phyloP scores from a whole-genome alignment of 1,284 basidiomycete genomes.

The Cutaneotrichosporon daszewskae region DNA sequence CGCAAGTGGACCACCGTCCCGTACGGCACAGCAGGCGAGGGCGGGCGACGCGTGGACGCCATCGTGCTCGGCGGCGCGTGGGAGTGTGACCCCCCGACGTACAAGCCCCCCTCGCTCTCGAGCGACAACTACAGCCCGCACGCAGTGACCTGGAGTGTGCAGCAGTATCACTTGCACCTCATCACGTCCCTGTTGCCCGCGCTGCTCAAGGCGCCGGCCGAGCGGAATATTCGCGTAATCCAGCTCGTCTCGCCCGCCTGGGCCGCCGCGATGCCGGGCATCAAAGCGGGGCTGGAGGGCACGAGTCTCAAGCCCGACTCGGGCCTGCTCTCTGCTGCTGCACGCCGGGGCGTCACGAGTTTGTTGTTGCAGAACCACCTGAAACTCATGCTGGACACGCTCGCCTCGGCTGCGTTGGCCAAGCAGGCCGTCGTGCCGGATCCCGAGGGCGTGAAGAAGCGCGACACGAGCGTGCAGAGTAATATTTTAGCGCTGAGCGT shows the following conservation, averaged over 20 bases:
- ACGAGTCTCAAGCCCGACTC: background rate
- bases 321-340: constrained; percentile 13
- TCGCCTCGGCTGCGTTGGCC: constrained; percentile 28
- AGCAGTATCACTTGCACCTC: constrained; percentile 58
- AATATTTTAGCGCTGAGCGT: constrained; percentile 43
- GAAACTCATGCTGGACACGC: constrained; percentile 39
- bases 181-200: constrained; percentile 69
- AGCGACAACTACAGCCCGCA: background rate
- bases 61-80: constrained; percentile 43
- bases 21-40: constrained; percentile 36
- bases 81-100: constrained; percentile 25
- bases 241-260: constrained; percentile 78
- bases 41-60: constrained; percentile 43
- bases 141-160: constrained; percentile 28
- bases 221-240: constrained; percentile 76
- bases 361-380: constrained; percentile 38
- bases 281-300: constrained; percentile 5
- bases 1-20: constrained; percentile 36
- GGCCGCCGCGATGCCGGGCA: constrained; percentile 59
- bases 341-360: constrained; percentile 28
- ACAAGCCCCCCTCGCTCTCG: background rate
- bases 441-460: constrained; percentile 24
- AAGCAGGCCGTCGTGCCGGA: constrained; percentile 19
- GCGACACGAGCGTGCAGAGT: constrained; percentile 33
- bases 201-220: constrained; percentile 68